These are phyloP conservation scores for Yamadazyma sp. DNA, from an alignment of 1,139 yeast species.

Conservation along the genomic window DNA sequence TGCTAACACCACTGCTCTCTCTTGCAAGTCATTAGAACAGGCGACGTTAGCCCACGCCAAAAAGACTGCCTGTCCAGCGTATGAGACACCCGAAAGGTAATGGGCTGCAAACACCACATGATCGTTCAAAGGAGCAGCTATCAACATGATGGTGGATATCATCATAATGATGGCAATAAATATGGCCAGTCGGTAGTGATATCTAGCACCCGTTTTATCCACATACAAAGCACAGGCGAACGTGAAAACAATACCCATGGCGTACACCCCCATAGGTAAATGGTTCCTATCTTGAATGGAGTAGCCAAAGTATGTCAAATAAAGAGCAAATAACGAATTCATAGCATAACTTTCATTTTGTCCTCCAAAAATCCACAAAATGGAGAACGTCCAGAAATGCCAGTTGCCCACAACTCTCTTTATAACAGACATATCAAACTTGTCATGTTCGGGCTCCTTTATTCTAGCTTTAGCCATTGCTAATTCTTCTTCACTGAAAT, in stretches of 20 bases:
- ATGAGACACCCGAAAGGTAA: conserved; percentile 51
- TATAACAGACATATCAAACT: conserved; percentile 43
- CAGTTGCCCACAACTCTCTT: conserved; percentile 52
- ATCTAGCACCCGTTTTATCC: conserved; percentile 46
- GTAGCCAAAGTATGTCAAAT: conserved; percentile 45
- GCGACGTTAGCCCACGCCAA: conserved; percentile 63
- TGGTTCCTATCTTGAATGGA: conserved; percentile 50
- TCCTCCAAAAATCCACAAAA: conserved; percentile 61
- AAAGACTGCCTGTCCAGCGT: conserved; percentile 58
- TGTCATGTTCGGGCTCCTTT: conserved; percentile 28
- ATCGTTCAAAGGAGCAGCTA: conserved; percentile 29
- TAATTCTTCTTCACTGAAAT: conserved; percentile 36
- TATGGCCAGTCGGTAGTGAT: conserved; percentile 51
- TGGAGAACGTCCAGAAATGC: conserved; percentile 59
- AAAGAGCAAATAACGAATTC: conserved; percentile 53
- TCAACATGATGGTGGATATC: conserved; percentile 41
- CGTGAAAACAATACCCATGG: conserved; percentile 52
- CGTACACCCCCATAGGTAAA: conserved; percentile 58
- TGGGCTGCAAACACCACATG: conserved; percentile 51
- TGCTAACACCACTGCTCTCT: conserved; percentile 57
- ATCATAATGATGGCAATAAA: conserved; percentile 40
- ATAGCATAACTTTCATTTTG: conserved; percentile 56
- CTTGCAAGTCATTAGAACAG: conserved; percentile 53
- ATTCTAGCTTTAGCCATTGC: conserved; percentile 26
- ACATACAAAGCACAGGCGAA: conserved; percentile 46